Evolutionary conservation across 768 basidiomycete species (phyloP).

Genomic region (Termitomyces sp.): DNA sequence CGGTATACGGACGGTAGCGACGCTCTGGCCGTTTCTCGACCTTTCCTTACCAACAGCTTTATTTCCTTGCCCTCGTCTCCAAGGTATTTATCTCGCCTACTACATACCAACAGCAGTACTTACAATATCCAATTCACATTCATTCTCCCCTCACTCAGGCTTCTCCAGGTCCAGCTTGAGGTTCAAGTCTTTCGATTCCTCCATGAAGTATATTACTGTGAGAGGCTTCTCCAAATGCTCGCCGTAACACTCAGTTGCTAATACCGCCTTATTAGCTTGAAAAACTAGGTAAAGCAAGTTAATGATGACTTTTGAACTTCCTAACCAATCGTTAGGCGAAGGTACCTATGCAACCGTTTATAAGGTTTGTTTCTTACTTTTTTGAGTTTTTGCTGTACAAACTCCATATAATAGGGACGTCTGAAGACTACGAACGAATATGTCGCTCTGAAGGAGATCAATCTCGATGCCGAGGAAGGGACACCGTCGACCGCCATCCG

Average conservation of each 20-base stretch:
- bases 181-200: conserved; percentile 1
- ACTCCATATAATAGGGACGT: conserved; percentile 59
- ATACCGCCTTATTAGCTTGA: conserved; percentile 54
- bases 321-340: conserved; percentile 69
- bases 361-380: conserved; percentile 55
- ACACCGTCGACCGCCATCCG: conserved; percentile 98
- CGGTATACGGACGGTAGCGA: not conserved
- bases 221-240: conserved; percentile 8
- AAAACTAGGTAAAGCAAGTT: conserved; percentile 62
- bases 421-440: conserved; percentile 98
- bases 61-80: not conserved
- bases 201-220: conserved; percentile 57
- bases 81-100: not conserved
- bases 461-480: conserved; percentile 98
- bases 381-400: not conserved
- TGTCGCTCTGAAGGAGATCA: conserved; percentile 97
- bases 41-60: not conserved
- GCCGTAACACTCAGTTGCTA: not conserved
- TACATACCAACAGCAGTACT: not conserved
- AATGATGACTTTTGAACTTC: not conserved
- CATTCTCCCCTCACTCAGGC: not conserved
- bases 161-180: not conserved
- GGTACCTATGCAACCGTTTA: conserved; percentile 97
- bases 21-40: not conserved
- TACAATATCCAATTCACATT: not conserved